Percentiles rank a stretch among this genome's conserved stretches.
These are phyloP conservation scores for Pharus latifolius DNA, from an alignment of 176 grass and related monocot genomes.

Conservation along the genomic window DNA sequence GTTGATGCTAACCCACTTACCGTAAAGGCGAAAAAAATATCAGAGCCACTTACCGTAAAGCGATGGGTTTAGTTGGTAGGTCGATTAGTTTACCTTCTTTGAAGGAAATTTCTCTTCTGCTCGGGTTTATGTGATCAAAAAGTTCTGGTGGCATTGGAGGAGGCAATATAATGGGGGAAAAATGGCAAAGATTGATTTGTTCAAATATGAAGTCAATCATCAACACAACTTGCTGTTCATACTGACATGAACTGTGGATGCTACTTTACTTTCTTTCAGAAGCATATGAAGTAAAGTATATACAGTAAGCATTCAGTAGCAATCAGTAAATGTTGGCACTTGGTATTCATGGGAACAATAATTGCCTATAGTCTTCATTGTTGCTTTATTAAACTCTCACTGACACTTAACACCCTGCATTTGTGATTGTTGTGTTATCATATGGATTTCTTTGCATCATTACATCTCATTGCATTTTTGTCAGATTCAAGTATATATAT, in stretches of 20 bases:
- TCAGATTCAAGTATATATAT: background rate
- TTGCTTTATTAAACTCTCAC: background rate
- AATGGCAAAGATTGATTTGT: background rate
- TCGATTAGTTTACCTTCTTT: slow-evolving; percentile 18
- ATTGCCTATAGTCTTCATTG: background rate
- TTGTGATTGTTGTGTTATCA: background rate
- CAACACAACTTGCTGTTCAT: background rate
- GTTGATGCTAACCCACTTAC: slow-evolving; percentile 38
- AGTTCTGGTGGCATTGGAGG: background rate
- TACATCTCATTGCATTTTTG: background rate
- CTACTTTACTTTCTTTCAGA: background rate
- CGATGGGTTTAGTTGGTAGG: slow-evolving; percentile 7
- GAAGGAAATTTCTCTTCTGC: background rate
- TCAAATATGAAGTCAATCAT: slow-evolving; percentile 3
- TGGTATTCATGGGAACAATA: background rate
- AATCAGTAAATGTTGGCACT: slow-evolving; percentile 7
- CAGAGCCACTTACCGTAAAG: slow-evolving; percentile 9
- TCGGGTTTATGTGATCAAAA: background rate
- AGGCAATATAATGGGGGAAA: background rate
- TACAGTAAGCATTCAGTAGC: slow-evolving; percentile 16
- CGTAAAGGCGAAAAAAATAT: slow-evolving; percentile 4
- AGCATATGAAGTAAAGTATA: background rate
- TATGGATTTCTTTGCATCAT: background rate
- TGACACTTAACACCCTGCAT: background rate
- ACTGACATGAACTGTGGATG: slow-evolving; percentile 9